A percentile compares a stretch with the other conserved stretches of the same genome.
phyloP scores from a whole-genome alignment of 2,329 filamentous ascomycete genomes.

The Ceratocystis variospora region DNA sequence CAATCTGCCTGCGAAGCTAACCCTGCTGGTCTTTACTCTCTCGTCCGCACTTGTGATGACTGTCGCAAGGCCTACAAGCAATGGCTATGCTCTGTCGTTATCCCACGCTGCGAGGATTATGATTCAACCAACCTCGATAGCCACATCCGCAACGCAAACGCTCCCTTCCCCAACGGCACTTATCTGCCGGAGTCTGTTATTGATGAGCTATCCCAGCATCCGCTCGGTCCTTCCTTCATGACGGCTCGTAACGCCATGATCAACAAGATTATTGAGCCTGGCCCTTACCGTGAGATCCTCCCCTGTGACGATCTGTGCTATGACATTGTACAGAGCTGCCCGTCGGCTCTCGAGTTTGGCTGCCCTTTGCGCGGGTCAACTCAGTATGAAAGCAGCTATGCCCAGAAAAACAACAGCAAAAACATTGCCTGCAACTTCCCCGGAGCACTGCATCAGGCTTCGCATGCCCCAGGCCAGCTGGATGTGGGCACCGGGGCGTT shows the following conservation, averaged over 20 bases:
- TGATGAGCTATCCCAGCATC: slow-evolving; percentile 24
- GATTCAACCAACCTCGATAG: slow-evolving; percentile 36
- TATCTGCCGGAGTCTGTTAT: slow-evolving; percentile 29
- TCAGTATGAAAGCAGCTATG: slow-evolving; percentile 29
- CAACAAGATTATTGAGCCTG: slow-evolving; percentile 57
- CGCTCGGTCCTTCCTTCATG: slow-evolving; percentile 27
- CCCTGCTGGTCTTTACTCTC: slow-evolving; percentile 61
- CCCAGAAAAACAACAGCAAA: slow-evolving; percentile 22
- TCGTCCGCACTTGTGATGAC: slow-evolving; percentile 60
- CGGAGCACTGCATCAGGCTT: slow-evolving; percentile 17
- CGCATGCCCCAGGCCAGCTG: background rate
- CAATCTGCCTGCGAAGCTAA: slow-evolving; percentile 76
- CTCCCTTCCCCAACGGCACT: slow-evolving; percentile 57
- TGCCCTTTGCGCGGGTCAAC: slow-evolving; percentile 45
- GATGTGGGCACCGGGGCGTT: background rate
- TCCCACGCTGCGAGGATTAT: slow-evolving; percentile 85
- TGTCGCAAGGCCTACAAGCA: slow-evolving; percentile 74
- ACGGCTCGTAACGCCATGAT: slow-evolving; percentile 58
- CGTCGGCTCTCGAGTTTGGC: slow-evolving; percentile 56
- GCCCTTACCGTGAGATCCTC: slow-evolving; percentile 85
- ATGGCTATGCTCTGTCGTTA: slow-evolving; percentile 88
- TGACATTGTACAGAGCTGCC: slow-evolving; percentile 71
- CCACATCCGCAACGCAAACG: slow-evolving; percentile 52
- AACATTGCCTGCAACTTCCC: slow-evolving; percentile 28
- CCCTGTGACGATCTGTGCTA: slow-evolving; percentile 85